A percentile compares a stretch with the other conserved stretches of the same genome.
phyloP scores from a whole-genome alignment of 768 basidiomycete genomes.

The Rhizopogon vesiculosus region DNA sequence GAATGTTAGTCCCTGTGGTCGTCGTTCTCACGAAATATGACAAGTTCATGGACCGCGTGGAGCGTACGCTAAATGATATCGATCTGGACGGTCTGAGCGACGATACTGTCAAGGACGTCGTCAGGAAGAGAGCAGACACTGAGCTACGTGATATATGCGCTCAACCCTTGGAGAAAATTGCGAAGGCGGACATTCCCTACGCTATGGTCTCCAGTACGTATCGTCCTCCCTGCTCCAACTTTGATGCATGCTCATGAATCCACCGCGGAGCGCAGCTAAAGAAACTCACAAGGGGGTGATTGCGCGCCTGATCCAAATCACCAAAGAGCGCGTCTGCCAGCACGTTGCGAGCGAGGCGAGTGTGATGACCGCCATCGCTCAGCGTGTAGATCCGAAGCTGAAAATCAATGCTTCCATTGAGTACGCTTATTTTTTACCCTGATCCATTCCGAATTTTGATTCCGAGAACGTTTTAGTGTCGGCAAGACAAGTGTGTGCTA shows the following conservation, averaged over 20 bases:
- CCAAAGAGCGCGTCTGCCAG: neutral
- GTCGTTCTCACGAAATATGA: slow-evolving; percentile 3
- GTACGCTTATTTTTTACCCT: too few species aligned
- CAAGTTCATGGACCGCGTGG: neutral
- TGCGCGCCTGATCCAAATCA: neutral
- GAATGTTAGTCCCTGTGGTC: neutral
- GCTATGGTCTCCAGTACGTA: neutral
- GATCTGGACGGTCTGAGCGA: neutral
- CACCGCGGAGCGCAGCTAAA: neutral
- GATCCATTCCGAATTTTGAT: too few species aligned
- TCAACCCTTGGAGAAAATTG: neutral
- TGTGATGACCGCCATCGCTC: neutral
- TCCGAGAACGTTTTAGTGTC: neutral
- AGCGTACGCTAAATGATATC: slow-evolving; percentile 28
- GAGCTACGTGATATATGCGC: neutral
- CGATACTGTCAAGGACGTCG: slow-evolving; percentile 1
- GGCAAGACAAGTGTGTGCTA: neutral
- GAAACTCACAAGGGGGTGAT: neutral
- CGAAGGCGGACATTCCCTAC: neutral
- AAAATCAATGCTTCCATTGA: neutral
- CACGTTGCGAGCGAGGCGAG: neutral
- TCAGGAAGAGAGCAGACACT: neutral
- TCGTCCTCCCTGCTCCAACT: neutral
- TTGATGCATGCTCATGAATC: neutral
- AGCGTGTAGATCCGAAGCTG: neutral